Evolutionary conservation across 2,329 filamentous ascomycete genomes (phyloP).

Genomic region (Fusarium citri): DNA sequence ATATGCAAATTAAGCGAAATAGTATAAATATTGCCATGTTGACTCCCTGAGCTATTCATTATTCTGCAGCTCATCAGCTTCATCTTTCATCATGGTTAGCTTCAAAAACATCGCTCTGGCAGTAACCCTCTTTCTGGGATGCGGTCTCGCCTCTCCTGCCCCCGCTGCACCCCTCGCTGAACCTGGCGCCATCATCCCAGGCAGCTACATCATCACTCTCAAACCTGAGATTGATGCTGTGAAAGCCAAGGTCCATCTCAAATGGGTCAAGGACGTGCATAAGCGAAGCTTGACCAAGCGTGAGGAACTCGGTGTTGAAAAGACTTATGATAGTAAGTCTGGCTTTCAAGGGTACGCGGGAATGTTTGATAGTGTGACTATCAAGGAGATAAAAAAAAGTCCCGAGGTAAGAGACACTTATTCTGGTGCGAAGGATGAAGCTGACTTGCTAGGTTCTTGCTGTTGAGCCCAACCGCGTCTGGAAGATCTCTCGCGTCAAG

Average conservation of each 20-base stretch:
- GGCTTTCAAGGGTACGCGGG: slow-evolving; percentile 57
- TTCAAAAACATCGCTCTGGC: background rate
- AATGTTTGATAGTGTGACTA: slow-evolving; percentile 53
- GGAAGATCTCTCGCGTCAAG: slow-evolving; percentile 8
- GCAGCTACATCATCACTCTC: slow-evolving; percentile 70
- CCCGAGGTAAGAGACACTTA: slow-evolving; percentile 51
- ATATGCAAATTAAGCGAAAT: background rate
- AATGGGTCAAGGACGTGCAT: slow-evolving; percentile 61
- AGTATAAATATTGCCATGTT: background rate
- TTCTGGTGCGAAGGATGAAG: fast-evolving
- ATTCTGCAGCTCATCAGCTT: background rate
- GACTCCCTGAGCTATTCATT: background rate
- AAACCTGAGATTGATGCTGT: slow-evolving; percentile 56
- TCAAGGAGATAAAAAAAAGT: slow-evolving; percentile 54
- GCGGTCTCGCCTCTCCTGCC: slow-evolving; percentile 8
- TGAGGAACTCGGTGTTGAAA: slow-evolving; percentile 49
- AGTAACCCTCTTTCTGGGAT: slow-evolving; percentile 14
- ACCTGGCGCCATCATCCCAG: slow-evolving; percentile 44
- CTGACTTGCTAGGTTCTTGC: slow-evolving; percentile 34
- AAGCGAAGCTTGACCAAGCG: slow-evolving; percentile 63
- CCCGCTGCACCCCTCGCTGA: background rate
- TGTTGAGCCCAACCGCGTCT: slow-evolving; percentile 32
- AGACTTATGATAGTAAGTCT: slow-evolving; percentile 41
- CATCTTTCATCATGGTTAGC: slow-evolving; percentile 9
- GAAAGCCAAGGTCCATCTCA: slow-evolving; percentile 59